Evolutionary conservation across 2,329 filamentous ascomycete species (phyloP).

Genomic region (Hyphodiscus sp.): DNA sequence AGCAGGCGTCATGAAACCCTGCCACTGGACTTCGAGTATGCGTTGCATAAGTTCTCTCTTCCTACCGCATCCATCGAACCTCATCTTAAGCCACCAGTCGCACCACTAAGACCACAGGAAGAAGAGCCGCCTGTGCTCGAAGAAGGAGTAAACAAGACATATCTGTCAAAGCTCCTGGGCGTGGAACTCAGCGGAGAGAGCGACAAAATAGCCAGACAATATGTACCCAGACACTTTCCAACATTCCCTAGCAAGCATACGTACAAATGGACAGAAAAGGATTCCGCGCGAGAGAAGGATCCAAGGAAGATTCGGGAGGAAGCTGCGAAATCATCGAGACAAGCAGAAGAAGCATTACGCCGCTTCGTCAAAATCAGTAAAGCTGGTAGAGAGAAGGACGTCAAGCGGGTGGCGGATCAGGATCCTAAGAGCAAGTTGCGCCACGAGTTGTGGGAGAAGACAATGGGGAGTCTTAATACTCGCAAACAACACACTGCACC

Average conservation of each 20-base stretch:
- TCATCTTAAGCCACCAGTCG: conserved; percentile 49
- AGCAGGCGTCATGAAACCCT: conserved; percentile 42
- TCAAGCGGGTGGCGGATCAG: conserved; percentile 45
- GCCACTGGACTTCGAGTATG: conserved; percentile 51
- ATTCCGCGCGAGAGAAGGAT: conserved; percentile 40
- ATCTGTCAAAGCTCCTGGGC: conserved; percentile 34
- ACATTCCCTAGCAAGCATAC: conserved; percentile 59
- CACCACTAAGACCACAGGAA: conserved; percentile 31
- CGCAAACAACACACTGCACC: not conserved
- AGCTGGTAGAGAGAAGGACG: conserved; percentile 58
- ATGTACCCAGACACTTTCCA: conserved; percentile 54
- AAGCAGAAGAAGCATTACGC: conserved; percentile 55
- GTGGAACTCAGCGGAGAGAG: conserved; percentile 50
- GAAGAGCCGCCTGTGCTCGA: conserved; percentile 28
- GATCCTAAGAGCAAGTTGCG: conserved; percentile 47
- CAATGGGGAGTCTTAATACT: conserved; percentile 47
- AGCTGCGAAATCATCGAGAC: conserved; percentile 52
- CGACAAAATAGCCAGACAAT: conserved; percentile 49
- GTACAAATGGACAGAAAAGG: conserved; percentile 52
- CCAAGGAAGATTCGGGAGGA: conserved; percentile 53
- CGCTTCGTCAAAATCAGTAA: conserved; percentile 55
- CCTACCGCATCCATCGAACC: conserved; percentile 45
- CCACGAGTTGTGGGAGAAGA: conserved; percentile 53
- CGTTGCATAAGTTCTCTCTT: conserved; percentile 46
- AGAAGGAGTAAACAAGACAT: conserved; percentile 38